Base-by-base conservation (phyloP, 2,329 filamentous ascomycete species). In the Botrytis byssoidea region DNA sequence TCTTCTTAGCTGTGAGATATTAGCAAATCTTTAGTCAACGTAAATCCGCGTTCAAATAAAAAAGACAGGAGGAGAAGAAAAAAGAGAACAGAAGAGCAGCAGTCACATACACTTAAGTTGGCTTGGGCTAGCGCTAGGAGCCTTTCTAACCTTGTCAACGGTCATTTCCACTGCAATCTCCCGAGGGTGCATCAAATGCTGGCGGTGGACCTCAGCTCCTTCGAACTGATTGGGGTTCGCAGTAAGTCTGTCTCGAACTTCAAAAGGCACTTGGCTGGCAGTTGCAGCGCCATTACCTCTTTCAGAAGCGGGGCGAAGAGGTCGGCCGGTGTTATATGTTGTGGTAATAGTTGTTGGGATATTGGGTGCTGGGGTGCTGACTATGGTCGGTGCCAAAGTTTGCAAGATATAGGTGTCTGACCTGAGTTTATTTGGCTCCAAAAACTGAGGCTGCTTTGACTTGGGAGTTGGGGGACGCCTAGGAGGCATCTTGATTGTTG, bases 251-350 rank as follows among this genome's bases (percentile, higher is more conserved):
- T 8, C 7, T 22, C 20, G 8, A 48, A 10, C 3, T 22, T 22
- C 20, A 22, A 16, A 51, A 12, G 4, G 0, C 5, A 14, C 0
- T 14, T 51, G 10, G 10, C 6, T n/a, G 25, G 0, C 12, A 51
- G 48, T 6, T 16, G 25, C 12, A 51, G 48, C 2, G 12, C 10
- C 5, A n/a, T n/a, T 12, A 57, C 8, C 14, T 16, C 7, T 29
- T 57, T 5, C 5, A 57, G 14, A 18, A 16, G 14, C 14, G 4
- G 16, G 29, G 14, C 3, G 6, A 29, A 57, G 14, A 29, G 51
- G 29, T 18, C 12, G 6, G 7, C 16, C 14, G 29, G 8, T 9
- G n/a, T 18, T 40, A 40, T 40, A 40, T 40, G 37, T 40, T 40
- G 37, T 40, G 37, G 37, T 40, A 10, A 40, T 4, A 18, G 51